Evolutionary conservation across 148 eudicot species (phyloP).

Genomic region (Arctostaphylos glauca): DNA sequence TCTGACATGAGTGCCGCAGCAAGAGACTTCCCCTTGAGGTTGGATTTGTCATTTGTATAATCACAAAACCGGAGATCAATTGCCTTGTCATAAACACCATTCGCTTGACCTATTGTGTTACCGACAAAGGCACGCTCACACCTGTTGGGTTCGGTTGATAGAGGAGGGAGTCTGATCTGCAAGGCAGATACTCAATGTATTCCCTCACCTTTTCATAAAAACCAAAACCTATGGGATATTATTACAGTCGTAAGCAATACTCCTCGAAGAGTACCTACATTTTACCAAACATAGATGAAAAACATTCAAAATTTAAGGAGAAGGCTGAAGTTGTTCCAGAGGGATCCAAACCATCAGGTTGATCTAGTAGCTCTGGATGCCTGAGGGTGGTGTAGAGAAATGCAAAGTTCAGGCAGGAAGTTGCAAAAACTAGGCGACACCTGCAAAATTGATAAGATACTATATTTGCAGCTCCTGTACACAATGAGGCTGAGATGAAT

Average conservation of each 20-base stretch:
- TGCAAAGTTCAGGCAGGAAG: not conserved
- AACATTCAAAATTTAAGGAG: not conserved
- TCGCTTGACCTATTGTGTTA: constrained; percentile 97
- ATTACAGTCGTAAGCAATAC: not conserved
- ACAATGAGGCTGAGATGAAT: not conserved
- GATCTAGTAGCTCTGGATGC: constrained; percentile 7
- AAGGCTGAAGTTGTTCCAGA: not conserved
- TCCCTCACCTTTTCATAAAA: not conserved
- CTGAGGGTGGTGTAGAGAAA: not conserved
- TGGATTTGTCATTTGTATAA: constrained; percentile 74
- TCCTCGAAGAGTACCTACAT: too few species aligned
- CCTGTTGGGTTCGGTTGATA: constrained; percentile 81
- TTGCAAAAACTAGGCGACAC: not conserved
- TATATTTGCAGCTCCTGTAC: not conserved
- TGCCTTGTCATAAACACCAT: constrained; percentile 94
- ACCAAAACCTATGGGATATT: not conserved
- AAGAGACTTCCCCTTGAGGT: constrained; percentile 93
- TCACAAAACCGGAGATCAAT: constrained; percentile 93
- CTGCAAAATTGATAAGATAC: not conserved
- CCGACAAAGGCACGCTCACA: constrained; percentile 97
- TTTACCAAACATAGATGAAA: not conserved
- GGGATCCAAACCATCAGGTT: not conserved
- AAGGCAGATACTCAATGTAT: constrained; percentile 10
- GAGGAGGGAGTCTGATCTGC: constrained; percentile 87
- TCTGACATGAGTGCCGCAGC: constrained; percentile 95